Conservation (phyloP, 192 early-diverging fungal species). For the Coemansia nantahalensis region DNA sequence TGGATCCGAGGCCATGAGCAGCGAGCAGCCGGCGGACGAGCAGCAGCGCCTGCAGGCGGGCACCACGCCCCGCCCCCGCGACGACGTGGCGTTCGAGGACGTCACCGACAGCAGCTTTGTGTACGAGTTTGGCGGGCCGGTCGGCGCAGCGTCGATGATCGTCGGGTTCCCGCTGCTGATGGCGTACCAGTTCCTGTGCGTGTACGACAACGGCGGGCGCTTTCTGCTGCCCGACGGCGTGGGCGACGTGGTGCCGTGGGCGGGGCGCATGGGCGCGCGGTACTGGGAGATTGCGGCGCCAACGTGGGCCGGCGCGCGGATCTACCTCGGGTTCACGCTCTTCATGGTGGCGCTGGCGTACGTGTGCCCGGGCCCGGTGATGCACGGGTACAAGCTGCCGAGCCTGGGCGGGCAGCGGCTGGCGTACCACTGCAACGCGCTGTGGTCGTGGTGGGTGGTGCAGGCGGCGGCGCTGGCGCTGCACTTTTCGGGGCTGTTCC, state of each 20-base stretch:
- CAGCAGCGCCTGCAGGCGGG: conserved; percentile 4
- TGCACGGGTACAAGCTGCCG: conserved; percentile 68
- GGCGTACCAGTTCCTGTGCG: conserved; percentile 72
- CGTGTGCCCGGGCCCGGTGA: conserved; percentile 63
- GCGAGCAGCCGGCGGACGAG: not conserved
- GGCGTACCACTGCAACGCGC: conserved; percentile 84
- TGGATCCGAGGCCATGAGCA: no score
- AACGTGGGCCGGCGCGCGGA: conserved; percentile 54
- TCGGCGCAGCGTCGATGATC: conserved; percentile 69
- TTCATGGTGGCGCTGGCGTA: conserved; percentile 61
- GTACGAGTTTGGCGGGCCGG: conserved; percentile 71
- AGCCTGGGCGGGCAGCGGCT: conserved; percentile 70
- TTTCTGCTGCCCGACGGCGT: conserved; percentile 54
- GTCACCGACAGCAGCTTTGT: conserved; percentile 62
- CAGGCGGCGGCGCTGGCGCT: conserved; percentile 56
- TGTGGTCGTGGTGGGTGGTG: conserved; percentile 61
- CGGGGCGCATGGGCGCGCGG: conserved; percentile 43
- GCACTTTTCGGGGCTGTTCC: conserved; percentile 66
- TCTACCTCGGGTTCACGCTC: conserved; percentile 61
- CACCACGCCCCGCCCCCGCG: conserved; percentile 32
- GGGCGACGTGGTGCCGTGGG: conserved; percentile 42
- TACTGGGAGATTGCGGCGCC: conserved; percentile 58
- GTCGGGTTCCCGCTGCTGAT: conserved; percentile 69
- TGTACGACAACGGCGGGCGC: conserved; percentile 64
- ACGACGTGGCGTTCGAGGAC: conserved; percentile 54